Conservation (phyloP, 2,329 filamentous ascomycete species). For the Immersiporthe knoxdaviesiana region DNA sequence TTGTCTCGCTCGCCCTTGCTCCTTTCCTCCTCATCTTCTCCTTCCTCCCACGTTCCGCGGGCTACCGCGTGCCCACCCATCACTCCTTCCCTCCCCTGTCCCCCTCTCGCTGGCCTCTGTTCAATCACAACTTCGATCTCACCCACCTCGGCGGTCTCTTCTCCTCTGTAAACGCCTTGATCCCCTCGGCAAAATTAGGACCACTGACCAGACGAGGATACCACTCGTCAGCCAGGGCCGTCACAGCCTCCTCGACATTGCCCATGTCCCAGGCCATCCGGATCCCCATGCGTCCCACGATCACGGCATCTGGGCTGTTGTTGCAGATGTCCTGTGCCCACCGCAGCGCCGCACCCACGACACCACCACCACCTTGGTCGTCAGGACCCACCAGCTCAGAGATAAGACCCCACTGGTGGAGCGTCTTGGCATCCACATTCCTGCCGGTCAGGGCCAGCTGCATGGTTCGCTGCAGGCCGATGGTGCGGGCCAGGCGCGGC, state of each 20-base stretch:
- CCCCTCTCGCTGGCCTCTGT: neutral
- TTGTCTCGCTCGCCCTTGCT: neutral
- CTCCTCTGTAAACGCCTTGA: slow-evolving; percentile 36
- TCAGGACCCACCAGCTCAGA: slow-evolving; percentile 59
- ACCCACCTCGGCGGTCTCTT: slow-evolving; percentile 35
- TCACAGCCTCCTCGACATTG: slow-evolving; percentile 34
- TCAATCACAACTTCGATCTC: slow-evolving; percentile 33
- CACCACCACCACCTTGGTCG: slow-evolving; percentile 31
- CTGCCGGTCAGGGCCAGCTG: slow-evolving; percentile 74
- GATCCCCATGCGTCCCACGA: slow-evolving; percentile 71
- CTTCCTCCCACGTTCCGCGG: neutral
- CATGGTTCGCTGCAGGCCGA: slow-evolving; percentile 71
- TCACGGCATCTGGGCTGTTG: slow-evolving; percentile 75
- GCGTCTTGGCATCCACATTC: slow-evolving; percentile 60
- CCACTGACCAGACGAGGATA: slow-evolving; percentile 34
- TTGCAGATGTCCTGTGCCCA: slow-evolving; percentile 52
- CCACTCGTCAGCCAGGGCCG: slow-evolving; percentile 33
- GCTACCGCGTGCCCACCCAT: neutral
- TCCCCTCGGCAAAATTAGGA: slow-evolving; percentile 36
- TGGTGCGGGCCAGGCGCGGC: slow-evolving; percentile 65
- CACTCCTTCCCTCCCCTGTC: neutral
- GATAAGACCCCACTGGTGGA: slow-evolving; percentile 68
- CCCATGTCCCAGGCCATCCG: slow-evolving; percentile 70
- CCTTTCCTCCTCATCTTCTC: neutral
- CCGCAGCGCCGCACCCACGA: slow-evolving; percentile 60